These are phyloP conservation scores for Glonium stellatum DNA, from an alignment of 495 filamentous ascomycete species.

Conservation along the genomic window DNA sequence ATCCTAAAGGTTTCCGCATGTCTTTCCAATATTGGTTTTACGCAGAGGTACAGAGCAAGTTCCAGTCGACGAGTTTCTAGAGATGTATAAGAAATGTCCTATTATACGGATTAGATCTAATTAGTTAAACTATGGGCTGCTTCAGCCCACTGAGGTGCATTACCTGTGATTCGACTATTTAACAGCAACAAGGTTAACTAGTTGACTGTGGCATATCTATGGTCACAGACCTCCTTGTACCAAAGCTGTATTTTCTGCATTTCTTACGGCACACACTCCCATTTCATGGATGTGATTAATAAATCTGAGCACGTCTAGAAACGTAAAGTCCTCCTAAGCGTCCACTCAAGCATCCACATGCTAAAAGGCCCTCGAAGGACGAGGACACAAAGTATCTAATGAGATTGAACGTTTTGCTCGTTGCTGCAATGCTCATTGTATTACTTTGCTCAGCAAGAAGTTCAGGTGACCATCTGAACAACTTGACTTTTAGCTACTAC, in stretches of 20 bases:
- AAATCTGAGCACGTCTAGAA: conserved; percentile 31
- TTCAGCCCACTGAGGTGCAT: conserved; percentile 5
- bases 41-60: neutral
- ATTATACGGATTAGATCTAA: conserved; percentile 14
- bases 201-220: conserved; percentile 4
- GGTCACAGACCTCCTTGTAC: conserved; percentile 10
- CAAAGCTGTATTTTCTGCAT: conserved; percentile 7
- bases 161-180: no score
- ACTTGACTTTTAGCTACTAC: conserved; percentile 22
- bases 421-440: conserved; percentile 28
- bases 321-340: conserved; percentile 23
- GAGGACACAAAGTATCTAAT: conserved; percentile 20
- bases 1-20: conserved; percentile 38
- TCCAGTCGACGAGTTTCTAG: conserved; percentile 4
- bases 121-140: conserved; percentile 2
- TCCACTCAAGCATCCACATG: conserved; percentile 18
- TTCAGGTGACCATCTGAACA: conserved; percentile 4
- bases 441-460: neutral
- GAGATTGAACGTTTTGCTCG: conserved; percentile 18
- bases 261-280: conserved; percentile 13
- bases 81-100: conserved; percentile 9
- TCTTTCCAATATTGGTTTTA: conserved; percentile 2
- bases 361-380: conserved; percentile 11
- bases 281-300: conserved; percentile 30
- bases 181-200: no score